Percentiles rank a stretch among this genome's conserved stretches.
Conservation (phyloP, 2,329 filamentous ascomycete species). For the Colletotrichum sojae region DNA sequence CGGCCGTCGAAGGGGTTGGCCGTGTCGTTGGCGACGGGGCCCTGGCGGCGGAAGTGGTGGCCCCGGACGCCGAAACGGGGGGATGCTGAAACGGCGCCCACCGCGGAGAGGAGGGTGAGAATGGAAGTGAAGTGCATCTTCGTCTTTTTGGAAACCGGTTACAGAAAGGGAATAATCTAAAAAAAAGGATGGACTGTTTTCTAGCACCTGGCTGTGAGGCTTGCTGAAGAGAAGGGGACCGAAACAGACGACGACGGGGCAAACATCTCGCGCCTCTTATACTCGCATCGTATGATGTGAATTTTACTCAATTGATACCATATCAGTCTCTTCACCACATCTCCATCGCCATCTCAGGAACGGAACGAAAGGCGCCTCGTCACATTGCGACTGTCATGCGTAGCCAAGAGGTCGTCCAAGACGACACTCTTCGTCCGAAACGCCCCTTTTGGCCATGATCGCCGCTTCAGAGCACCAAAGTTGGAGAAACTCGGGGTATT, state of each 20-base stretch:
- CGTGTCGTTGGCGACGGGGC: constrained; percentile 8
- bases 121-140: constrained; percentile 40
- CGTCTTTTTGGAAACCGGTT: not conserved
- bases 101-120: constrained; percentile 36
- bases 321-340: not conserved
- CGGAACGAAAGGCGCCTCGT: constrained; percentile 23
- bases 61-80: constrained; percentile 24
- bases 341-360: constrained; percentile 19
- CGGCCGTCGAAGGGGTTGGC: constrained; percentile 63
- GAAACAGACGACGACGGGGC: no score
- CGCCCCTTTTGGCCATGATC: constrained; percentile 13
- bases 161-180: not conserved
- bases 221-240: constrained; percentile 1
- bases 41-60: constrained; percentile 27
- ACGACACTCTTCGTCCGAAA: constrained; percentile 8
- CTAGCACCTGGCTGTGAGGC: not conserved
- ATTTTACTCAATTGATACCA: not conserved
- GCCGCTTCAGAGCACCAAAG: not conserved
- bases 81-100: constrained; percentile 36
- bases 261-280: not conserved
- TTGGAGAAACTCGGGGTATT: constrained; percentile 1
- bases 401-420: constrained; percentile 1
- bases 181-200: not conserved
- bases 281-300: not conserved
- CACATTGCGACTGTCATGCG: constrained; percentile 14